These are phyloP conservation scores for Solanum hybrid DNA, from an alignment of 305 asterid species.

Conservation along the genomic window DNA sequence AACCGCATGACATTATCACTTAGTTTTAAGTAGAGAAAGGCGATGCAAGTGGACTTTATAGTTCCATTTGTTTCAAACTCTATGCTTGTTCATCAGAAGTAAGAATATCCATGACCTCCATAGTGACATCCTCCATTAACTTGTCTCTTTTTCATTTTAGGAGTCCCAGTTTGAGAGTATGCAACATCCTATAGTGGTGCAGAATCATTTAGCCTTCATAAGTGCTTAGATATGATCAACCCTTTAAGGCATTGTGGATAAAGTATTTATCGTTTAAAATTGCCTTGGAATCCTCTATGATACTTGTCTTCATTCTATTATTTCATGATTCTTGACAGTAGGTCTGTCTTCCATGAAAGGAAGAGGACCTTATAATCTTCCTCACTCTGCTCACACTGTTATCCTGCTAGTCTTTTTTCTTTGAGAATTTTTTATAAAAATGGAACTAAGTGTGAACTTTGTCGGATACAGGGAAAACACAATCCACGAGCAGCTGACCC, in stretches of 20 bases:
- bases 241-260: neutral
- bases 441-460: neutral
- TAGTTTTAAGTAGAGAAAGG: neutral
- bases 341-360: neutral
- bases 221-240: neutral
- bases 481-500: conserved; percentile 70
- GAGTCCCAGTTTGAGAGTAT: neutral
- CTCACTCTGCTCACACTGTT: neutral
- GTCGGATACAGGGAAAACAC: conserved; percentile 58
- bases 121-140: neutral
- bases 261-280: neutral
- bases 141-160: neutral
- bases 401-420: neutral
- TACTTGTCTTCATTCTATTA: neutral
- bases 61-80: neutral
- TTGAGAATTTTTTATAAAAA: no score
- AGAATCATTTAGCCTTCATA: neutral
- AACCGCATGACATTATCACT: neutral
- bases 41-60: conserved; percentile 4
- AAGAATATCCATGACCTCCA: neutral
- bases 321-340: neutral
- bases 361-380: neutral
- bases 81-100: neutral
- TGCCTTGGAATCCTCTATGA: neutral
- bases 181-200: neutral